Evolutionary conservation across 345 rosid species (phyloP), one percentile per base, ranked within the genome.

Genomic region (Populus deltoides): DNA sequence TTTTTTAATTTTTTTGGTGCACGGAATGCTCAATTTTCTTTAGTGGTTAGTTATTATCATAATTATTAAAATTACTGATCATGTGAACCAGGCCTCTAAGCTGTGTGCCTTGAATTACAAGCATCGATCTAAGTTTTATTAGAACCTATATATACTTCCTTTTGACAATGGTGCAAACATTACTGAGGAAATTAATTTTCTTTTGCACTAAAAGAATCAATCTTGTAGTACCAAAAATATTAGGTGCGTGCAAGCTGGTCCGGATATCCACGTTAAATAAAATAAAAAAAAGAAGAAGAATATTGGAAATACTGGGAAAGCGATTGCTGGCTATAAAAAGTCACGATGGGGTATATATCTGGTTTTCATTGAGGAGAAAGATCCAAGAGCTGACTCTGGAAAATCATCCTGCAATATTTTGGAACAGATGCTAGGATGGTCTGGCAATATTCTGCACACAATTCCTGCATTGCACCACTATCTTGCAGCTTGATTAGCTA

Each of bases 381-480:
- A 33, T 31, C 6, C 15, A n/a, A 25, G 70, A 63, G 70, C 59
- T 62, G 69, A 74, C 41, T 74, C 51, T 24, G n/a, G 25, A 73
- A 61, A 39, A 62, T 7, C 12, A 0, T 16, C 29, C 11, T 10
- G 63, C 29, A 24, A 24, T 59, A 59, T 8, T 4, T 9, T 7
- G 77, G 69, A 62, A 27, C 57, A 74, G 2, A 74, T 61, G 76
- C 76, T 24, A 12, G 22, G 66, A 62, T 25, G 29, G 69, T 27
- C 47, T 75, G 49, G 10, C 62, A 29, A 72, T 72, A 75, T 65
- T 65, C 77, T 22, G 8, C 62, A 20, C 15, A 18, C 16, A 74
- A 74, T 39, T 62, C n/a, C 62, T 61, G 15, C 25, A 20, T 9
- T 18, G 70, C 70, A 35, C 39, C 20, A 35, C 6, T 66, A 16